Evolutionary conservation across 495 filamentous ascomycete species (phyloP), one percentile per base, ranked within the genome.

Genomic region (Hypoxylon cercidicola): DNA sequence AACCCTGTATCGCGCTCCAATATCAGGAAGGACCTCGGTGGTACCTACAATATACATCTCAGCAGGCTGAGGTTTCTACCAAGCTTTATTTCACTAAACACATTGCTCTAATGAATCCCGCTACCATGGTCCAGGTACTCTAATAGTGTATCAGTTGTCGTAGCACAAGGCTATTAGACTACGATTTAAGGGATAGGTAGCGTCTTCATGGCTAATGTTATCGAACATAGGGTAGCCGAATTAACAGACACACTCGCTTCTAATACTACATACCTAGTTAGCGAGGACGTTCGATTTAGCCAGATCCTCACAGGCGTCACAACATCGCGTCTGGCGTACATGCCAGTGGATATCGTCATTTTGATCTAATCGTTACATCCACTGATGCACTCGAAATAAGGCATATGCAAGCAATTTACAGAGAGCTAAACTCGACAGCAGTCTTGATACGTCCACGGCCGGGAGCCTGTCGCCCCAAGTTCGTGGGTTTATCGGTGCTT

Each of bases 381-480:
- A 15, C 50, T 37, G 13, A n/a, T 13, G 39, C 45, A 21, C 19
- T 28, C 18, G 35, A 55, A 32, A 43, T 13, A 48, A 1, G 43
- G 15, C 12, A 28, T 34, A 45, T 32, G 28, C 8, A 19, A n/a
- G 48, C 16, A 44, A 41, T 30, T 19, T n/a, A n/a, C 35, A 59
- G 11, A 28, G 15, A 51, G 8, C 1, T 35, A 18, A 47, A 25
- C 9, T 37, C 34, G 10, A 55, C 2, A 15, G 30, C 20, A 19
- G n/a, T 19, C 23, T 49, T 18, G 16, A 49, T 60, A 66, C 9
- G 56, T 15, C 13, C 10, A 66, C 56, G 62, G 62, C 44, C 16
- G 50, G 55, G 55, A 51, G 62, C 11, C 34, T 48, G 20, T 32
- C 35, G 59, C 48, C 43, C 12, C 59, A 32, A 53, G 23, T 20